Evolutionary conservation across 495 filamentous ascomycete species (phyloP).

Genomic region (Trichoderma asperelloides): DNA sequence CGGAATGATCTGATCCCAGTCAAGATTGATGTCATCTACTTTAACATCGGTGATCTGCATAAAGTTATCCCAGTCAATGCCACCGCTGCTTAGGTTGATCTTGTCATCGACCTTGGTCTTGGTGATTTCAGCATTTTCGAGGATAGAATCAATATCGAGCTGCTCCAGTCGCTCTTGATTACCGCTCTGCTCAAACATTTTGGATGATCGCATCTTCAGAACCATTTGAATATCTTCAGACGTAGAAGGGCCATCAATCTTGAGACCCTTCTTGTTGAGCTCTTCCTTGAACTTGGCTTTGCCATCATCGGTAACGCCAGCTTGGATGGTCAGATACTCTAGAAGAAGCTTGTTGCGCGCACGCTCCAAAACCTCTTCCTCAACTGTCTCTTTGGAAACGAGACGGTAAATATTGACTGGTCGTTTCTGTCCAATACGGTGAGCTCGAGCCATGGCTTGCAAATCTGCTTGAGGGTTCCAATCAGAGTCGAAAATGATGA

Average conservation of each 20-base stretch:
- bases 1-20: slow-evolving; percentile 97
- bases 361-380: slow-evolving; percentile 93
- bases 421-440: slow-evolving; percentile 92
- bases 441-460: slow-evolving; percentile 96
- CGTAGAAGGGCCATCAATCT: slow-evolving; percentile 65
- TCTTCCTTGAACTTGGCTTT: slow-evolving; percentile 54
- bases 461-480: slow-evolving; percentile 99
- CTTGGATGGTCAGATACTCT: slow-evolving; percentile 96
- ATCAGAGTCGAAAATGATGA: slow-evolving; percentile 96
- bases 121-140: slow-evolving; percentile 91
- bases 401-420: slow-evolving; percentile 93
- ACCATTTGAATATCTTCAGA: slow-evolving; percentile 89
- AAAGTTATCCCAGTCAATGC: slow-evolving; percentile 91
- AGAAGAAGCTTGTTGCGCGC: slow-evolving; percentile 96
- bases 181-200: slow-evolving; percentile 93
- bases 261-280: slow-evolving; percentile 44
- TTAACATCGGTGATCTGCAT: slow-evolving; percentile 92
- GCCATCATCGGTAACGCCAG: slow-evolving; percentile 88
- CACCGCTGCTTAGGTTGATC: slow-evolving; percentile 54
- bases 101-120: slow-evolving; percentile 75
- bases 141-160: slow-evolving; percentile 95
- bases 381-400: slow-evolving; percentile 94
- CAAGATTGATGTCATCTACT: slow-evolving; percentile 66
- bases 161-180: slow-evolving; percentile 96
- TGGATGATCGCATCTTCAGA: slow-evolving; percentile 85